phyloP scores from a whole-genome alignment of 1,284 basidiomycete species.

The Ustilago xerochloae region DNA sequence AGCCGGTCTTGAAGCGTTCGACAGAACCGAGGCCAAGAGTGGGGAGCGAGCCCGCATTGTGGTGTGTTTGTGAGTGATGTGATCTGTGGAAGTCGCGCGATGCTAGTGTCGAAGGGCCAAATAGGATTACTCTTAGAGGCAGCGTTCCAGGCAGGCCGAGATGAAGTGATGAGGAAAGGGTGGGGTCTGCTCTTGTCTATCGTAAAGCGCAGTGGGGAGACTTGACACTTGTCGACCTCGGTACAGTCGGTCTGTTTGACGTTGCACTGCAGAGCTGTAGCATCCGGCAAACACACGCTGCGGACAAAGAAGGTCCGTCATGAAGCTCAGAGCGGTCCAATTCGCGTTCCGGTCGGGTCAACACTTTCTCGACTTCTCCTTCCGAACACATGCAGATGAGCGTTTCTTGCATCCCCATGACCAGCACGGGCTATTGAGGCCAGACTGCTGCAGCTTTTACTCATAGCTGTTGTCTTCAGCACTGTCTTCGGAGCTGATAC shows the following conservation, averaged over 20 bases:
- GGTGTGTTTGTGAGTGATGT: not conserved
- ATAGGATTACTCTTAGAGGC: too few species aligned
- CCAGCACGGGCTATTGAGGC: not conserved
- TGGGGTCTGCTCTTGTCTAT: not conserved
- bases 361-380: not conserved
- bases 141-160: too few species aligned
- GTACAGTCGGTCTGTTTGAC: not conserved
- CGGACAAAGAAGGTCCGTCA: too few species aligned
- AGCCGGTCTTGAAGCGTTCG: not conserved
- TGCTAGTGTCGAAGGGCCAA: not conserved
- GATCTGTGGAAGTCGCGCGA: not conserved
- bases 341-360: slow-evolving; percentile 16
- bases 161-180: not conserved
- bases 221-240: not conserved
- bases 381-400: not conserved
- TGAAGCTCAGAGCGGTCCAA: slow-evolving; percentile 23
- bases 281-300: too few species aligned
- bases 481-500: too few species aligned
- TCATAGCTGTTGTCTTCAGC: too few species aligned
- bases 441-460: too few species aligned
- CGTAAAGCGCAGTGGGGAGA: not conserved
- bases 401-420: not conserved
- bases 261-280: too few species aligned
- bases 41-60: slow-evolving; percentile 13
- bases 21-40: not conserved